Base-by-base conservation (phyloP, 305 asterid species). In the Fraxinus baroniana region DNA sequence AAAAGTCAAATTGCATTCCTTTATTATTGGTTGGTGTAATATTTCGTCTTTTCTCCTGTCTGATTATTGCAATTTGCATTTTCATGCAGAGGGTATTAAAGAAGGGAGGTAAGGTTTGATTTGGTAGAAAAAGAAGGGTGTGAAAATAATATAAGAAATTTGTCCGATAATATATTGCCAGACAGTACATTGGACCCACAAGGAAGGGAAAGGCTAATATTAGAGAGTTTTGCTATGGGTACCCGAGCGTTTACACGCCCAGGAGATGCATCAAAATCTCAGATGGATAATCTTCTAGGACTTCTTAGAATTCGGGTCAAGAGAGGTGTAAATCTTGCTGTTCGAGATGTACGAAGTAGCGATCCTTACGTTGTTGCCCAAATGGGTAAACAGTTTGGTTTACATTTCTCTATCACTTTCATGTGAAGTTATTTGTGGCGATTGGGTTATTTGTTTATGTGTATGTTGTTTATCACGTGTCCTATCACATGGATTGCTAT, bases 261-360 rank as follows among this genome's bases (percentile, higher is more conserved):
- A 17, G 84, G 78, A 20, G 71, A 83, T 46, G 76, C 86, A 3
- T 72, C 85, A 18, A 82, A 85, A 71, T 37, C 85, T 28, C n/a
- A 33, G 39, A 89, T 92, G 94, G 94, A 93, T 30, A 85, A 86
- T 74, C 87, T 91, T 73, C 79, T 95, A 91, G 99, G 99, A 36
- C 89, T 95, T 60, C 94, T 95, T 28, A 86, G 97, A 81, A 86
- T 95, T 52, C 87, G 97, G 57, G 84, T 95, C 7, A 92, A 94
- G 79, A 86, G 92, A 87, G 99, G 99, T 55, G 77, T 94, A n/a
- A 95, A 95, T 84, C 98, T 95, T 44, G 99, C 98, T 18, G 94
- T 95, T 83, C 97, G 99, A 20, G 99, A 95, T 85, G 94, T 95
- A 78, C 84, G 90, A 3, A 93, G 94, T 87, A 95, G 99, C 70